A percentile compares a stretch with the other conserved stretches of the same genome.
These are phyloP conservation scores for Mariannaea sp. DNA, from an alignment of 2,329 filamentous ascomycete genomes.

Conservation along the genomic window DNA sequence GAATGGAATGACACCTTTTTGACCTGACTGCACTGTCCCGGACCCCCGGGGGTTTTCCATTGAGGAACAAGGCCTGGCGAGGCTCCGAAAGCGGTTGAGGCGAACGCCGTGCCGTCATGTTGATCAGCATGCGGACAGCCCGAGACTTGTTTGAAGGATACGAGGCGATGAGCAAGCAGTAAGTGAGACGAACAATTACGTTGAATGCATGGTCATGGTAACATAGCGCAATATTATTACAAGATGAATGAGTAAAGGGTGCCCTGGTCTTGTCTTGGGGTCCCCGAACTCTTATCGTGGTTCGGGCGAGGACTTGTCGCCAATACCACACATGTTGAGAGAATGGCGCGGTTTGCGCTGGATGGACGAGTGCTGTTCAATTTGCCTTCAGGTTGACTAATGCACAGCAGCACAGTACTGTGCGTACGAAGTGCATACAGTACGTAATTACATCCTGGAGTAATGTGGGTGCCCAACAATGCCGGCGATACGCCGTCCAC, in stretches of 20 bases:
- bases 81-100: constrained; percentile 41
- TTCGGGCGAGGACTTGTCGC: background rate
- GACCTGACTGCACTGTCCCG: no score
- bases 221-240: background rate
- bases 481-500: constrained; percentile 16
- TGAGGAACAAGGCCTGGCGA: constrained; percentile 25
- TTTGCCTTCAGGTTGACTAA: no score
- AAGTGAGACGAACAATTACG: constrained; percentile 18
- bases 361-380: no score
- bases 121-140: constrained; percentile 33
- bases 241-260: background rate
- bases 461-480: background rate
- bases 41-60: constrained; percentile 16
- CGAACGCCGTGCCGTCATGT: constrained; percentile 17
- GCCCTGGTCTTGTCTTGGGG: background rate
- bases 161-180: constrained; percentile 16
- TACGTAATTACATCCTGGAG: no score
- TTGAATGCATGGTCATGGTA: background rate
- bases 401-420: constrained; percentile 18
- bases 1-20: constrained; percentile 33
- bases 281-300: constrained; percentile 13
- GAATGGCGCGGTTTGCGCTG: constrained; percentile 25
- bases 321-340: background rate
- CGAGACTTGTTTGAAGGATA: constrained; percentile 20
- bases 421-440: background rate